These are phyloP conservation scores for Helicocarpus griseus DNA, from an alignment of 2,329 filamentous ascomycete genomes.

Conservation along the genomic window DNA sequence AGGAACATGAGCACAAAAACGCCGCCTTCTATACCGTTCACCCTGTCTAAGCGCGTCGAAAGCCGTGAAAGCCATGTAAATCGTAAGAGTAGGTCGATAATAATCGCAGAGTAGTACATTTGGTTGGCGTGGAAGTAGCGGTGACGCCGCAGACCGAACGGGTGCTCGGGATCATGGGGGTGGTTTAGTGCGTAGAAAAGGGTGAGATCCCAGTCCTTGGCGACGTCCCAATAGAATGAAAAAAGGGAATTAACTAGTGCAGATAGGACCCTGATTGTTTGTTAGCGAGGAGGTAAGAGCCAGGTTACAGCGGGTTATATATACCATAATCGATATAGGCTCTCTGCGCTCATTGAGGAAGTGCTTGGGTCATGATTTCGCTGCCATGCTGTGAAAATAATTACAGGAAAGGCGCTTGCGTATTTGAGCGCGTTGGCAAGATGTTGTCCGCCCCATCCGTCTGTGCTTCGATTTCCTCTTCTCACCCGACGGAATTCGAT, in stretches of 20 bases:
- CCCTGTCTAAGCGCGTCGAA: constrained; percentile 68
- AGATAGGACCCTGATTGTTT: constrained; percentile 54
- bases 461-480: constrained; percentile 33
- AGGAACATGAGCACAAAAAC: constrained; percentile 81
- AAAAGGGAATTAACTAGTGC: constrained; percentile 79
- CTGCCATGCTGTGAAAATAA: constrained; percentile 68
- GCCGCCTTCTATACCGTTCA: constrained; percentile 77
- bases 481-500: constrained; percentile 73
- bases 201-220: constrained; percentile 92
- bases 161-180: constrained; percentile 54
- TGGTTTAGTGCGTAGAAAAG: constrained; percentile 56
- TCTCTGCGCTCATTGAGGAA: constrained; percentile 45
- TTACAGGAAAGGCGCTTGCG: constrained; percentile 84
- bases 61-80: constrained; percentile 91
- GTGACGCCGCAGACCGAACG: constrained; percentile 66
- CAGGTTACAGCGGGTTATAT: constrained; percentile 9
- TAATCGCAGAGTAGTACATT: constrained; percentile 75
- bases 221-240: constrained; percentile 97
- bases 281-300: background rate
- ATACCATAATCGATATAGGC: constrained; percentile 47
- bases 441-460: constrained; percentile 74
- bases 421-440: constrained; percentile 94
- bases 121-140: constrained; percentile 61
- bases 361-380: constrained; percentile 48
- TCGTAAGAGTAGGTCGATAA: constrained; percentile 67